These are phyloP conservation scores for Solanum hybrid DNA, from an alignment of 305 asterid genomes.

Conservation along the genomic window DNA sequence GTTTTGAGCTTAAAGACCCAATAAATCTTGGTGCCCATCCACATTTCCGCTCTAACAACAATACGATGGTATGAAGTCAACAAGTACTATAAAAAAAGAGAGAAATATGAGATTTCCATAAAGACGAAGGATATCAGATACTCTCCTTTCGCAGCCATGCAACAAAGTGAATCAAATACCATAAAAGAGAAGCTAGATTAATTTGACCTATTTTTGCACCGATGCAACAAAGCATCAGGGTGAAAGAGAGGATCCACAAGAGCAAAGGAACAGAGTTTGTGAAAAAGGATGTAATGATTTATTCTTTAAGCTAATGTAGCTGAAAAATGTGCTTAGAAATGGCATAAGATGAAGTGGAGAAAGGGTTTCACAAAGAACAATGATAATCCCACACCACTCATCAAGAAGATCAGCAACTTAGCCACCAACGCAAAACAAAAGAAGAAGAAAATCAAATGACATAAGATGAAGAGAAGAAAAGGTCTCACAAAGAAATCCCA, in stretches of 20 bases:
- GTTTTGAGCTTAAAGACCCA: background rate
- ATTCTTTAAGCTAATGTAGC: background rate
- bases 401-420: background rate
- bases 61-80: background rate
- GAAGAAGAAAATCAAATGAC: background rate
- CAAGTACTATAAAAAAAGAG: background rate
- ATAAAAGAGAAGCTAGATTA: background rate
- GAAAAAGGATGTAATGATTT: background rate
- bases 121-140: background rate
- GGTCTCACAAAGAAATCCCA: background rate
- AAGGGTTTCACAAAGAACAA: background rate
- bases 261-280: background rate
- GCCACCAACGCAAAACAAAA: background rate
- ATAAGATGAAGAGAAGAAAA: background rate
- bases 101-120: background rate
- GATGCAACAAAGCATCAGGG: background rate
- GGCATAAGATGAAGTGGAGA: background rate
- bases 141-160: background rate
- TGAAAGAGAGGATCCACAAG: background rate
- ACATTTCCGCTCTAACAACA: background rate
- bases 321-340: background rate
- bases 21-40: background rate
- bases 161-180: background rate
- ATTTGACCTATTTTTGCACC: background rate
- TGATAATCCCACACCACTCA: background rate